Conservation (phyloP, 768 basidiomycete species). For the Amyloporia xantha region DNA sequence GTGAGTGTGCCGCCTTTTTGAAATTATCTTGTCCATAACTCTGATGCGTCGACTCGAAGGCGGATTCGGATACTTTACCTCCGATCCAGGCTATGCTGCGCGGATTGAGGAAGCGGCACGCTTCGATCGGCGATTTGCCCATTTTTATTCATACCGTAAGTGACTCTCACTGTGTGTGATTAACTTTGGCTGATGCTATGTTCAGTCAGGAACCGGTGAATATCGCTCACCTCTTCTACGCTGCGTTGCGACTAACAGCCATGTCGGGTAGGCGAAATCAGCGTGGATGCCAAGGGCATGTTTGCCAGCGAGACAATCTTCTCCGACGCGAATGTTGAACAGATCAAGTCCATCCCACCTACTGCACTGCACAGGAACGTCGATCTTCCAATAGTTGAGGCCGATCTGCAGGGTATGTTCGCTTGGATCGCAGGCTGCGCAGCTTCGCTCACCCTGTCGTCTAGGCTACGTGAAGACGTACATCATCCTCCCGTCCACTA, state of each 20-base stretch:
- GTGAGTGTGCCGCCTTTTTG: conserved; percentile 5
- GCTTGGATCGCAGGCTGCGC: too few relatives aligned
- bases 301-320: conserved; percentile 36
- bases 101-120: conserved; percentile 44
- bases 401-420: conserved; percentile 40
- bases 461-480: conserved; percentile 47
- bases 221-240: too few relatives aligned
- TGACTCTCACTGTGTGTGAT: background rate
- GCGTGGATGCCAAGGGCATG: conserved; percentile 39
- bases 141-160: conserved; percentile 62
- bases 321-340: conserved; percentile 41
- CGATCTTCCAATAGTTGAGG: conserved; percentile 41
- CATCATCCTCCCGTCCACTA: conserved; percentile 49
- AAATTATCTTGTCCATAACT: background rate
- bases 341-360: conserved; percentile 39
- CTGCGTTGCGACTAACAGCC: conserved; percentile 5
- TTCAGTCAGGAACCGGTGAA: conserved; percentile 20
- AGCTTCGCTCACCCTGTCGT: too few relatives aligned
- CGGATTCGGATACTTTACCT: conserved; percentile 40
- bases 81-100: conserved; percentile 41
- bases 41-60: conserved; percentile 21
- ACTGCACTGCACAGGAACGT: conserved; percentile 44
- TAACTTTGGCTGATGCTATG: background rate
- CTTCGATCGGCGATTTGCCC: conserved; percentile 35
- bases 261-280: conserved; percentile 33